A percentile compares a stretch with the other conserved stretches of the same genome.
Evolutionary conservation across 2,329 filamentous ascomycete species (phyloP).

Genomic region (Colletotrichum agaves): DNA sequence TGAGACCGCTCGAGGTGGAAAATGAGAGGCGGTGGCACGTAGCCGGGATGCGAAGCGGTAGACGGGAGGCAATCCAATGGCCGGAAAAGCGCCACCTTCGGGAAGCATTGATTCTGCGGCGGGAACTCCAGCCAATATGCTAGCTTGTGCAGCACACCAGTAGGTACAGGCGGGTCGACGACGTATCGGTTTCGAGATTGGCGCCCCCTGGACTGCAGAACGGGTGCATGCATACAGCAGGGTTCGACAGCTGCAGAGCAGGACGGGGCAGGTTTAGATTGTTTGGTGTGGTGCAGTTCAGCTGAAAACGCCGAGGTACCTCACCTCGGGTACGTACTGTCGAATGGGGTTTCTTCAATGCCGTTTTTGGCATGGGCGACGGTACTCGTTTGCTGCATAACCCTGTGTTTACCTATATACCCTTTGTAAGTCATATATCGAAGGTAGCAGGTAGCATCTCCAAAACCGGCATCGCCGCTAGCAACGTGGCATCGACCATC

Average conservation of each 20-base stretch:
- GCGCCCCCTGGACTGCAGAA: background rate
- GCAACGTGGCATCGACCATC: background rate
- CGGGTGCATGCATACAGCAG: slow-evolving; percentile 15
- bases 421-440: background rate
- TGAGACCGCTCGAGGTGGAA: background rate
- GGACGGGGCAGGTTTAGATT: background rate
- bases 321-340: too few species aligned
- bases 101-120: background rate
- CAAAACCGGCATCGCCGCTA: slow-evolving; percentile 4
- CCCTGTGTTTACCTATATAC: background rate
- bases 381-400: background rate
- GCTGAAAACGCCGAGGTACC: background rate
- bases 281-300: background rate
- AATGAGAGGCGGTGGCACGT: slow-evolving; percentile 10
- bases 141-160: slow-evolving; percentile 17
- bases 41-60: background rate
- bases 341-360: background rate
- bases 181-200: slow-evolving; percentile 6
- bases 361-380: background rate
- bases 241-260: background rate
- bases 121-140: slow-evolving; percentile 13
- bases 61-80: background rate
- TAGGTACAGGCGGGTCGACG: background rate
- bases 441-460: slow-evolving; percentile 2
- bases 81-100: slow-evolving; percentile 24